phyloP scores from a whole-genome alignment of 805 yeast species.

The Cyberlindnera mississippiensis region DNA sequence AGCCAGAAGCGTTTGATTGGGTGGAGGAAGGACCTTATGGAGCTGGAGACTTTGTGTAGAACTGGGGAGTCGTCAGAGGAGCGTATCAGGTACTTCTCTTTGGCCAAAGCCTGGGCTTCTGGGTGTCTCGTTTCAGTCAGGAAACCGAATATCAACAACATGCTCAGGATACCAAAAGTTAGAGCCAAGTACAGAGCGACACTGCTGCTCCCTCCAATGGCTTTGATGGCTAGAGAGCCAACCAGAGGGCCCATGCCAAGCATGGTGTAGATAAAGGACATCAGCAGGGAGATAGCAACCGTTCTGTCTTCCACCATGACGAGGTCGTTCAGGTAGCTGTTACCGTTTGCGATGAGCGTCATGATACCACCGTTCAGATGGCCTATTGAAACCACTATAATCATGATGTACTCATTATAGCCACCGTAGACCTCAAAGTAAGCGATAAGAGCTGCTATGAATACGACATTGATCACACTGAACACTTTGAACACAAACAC shows the following conservation, averaged over 20 bases:
- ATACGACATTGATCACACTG: conserved; percentile 15
- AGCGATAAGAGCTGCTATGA: conserved; percentile 12
- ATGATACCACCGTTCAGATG: conserved; percentile 23
- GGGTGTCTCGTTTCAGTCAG: conserved; percentile 21
- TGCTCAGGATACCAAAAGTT: conserved; percentile 7
- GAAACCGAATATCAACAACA: conserved; percentile 4
- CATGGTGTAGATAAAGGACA: conserved; percentile 23
- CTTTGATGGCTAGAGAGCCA: conserved; percentile 21
- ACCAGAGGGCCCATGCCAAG: conserved; percentile 25
- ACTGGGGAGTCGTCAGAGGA: neutral
- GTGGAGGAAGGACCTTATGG: conserved; percentile 8
- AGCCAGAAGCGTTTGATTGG: conserved; percentile 23
- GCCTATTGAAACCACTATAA: conserved; percentile 14
- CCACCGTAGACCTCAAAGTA: conserved; percentile 11
- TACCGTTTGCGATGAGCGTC: conserved; percentile 25
- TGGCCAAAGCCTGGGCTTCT: conserved; percentile 18
- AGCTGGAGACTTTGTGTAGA: no score
- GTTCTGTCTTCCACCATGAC: conserved; percentile 16
- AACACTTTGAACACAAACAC: conserved; percentile 21
- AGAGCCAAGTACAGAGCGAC: conserved; percentile 9
- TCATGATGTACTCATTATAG: conserved; percentile 11
- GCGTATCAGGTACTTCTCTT: conserved; percentile 1
- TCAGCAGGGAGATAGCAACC: conserved; percentile 18
- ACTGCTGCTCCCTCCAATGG: conserved; percentile 5
- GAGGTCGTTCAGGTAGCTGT: conserved; percentile 24